phyloP scores from a whole-genome alignment of 2,329 filamentous ascomycete species.

The Xylariaceae sp. region DNA sequence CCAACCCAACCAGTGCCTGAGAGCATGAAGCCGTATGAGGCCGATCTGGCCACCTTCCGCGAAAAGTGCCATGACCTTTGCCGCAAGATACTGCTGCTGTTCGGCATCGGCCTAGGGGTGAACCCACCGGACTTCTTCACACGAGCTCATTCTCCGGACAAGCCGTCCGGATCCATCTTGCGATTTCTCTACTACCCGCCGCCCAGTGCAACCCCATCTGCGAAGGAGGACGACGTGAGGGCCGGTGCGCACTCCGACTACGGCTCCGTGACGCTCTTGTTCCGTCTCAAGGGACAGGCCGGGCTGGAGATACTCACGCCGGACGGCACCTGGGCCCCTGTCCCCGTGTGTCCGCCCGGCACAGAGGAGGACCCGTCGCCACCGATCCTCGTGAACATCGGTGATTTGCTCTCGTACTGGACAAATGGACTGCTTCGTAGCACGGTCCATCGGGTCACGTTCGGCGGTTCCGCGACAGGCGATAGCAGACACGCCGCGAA shows the following conservation, averaged over 20 bases:
- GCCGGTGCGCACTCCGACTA: constrained; percentile 94
- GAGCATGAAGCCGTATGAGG: constrained; percentile 53
- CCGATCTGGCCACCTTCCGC: constrained; percentile 61
- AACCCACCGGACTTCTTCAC: constrained; percentile 50
- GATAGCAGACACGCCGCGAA: constrained; percentile 25
- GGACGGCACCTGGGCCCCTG: constrained; percentile 53
- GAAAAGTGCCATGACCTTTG: constrained; percentile 67
- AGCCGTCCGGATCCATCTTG: constrained; percentile 54
- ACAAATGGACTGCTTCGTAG: constrained; percentile 81
- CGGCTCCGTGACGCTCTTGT: constrained; percentile 66
- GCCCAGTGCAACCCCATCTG: constrained; percentile 35
- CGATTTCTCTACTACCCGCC: constrained; percentile 71
- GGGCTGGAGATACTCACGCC: constrained; percentile 76
- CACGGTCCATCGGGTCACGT: constrained; percentile 85
- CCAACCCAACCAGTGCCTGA: constrained; percentile 72
- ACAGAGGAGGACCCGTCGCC: constrained; percentile 54
- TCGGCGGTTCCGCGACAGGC: constrained; percentile 40
- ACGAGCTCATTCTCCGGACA: constrained; percentile 41
- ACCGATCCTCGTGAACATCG: constrained; percentile 77
- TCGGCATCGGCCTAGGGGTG: constrained; percentile 68
- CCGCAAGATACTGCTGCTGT: constrained; percentile 65
- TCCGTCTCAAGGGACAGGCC: constrained; percentile 78
- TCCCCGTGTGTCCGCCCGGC: constrained; percentile 59
- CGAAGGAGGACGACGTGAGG: constrained; percentile 59
- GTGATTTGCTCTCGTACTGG: constrained; percentile 74